Percentiles rank a stretch among this genome's conserved stretches.
Conservation (phyloP, 75 land plant genomes). For the Picea glauca region DNA sequence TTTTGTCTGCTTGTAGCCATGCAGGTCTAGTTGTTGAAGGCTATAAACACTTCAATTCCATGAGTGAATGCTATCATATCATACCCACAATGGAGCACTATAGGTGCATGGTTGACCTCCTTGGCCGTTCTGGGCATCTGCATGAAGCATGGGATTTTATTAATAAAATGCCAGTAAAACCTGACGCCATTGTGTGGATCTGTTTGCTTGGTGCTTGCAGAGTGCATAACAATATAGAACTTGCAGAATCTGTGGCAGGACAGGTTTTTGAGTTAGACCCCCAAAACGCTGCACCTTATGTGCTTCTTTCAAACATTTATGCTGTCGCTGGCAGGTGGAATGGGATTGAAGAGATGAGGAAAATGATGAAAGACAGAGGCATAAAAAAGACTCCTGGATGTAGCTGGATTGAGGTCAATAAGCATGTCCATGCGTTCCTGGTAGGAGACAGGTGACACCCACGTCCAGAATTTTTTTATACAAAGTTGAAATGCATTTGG, state of each 20-base stretch:
- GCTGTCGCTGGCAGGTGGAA: slow-evolving; percentile 20
- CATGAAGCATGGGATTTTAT: background rate
- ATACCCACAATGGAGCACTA: background rate
- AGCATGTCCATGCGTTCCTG: too few species aligned
- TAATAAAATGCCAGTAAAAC: background rate
- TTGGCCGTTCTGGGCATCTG: background rate
- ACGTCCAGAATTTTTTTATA: too few species aligned
- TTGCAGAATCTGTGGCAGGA: slow-evolving; percentile 26
- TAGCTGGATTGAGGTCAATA: too few species aligned
- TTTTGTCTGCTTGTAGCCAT: slow-evolving; percentile 19
- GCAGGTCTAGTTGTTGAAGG: slow-evolving; percentile 16
- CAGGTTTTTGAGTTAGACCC: slow-evolving; percentile 17
- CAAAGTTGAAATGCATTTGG: too few species aligned
- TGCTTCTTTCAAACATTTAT: slow-evolving; percentile 32
- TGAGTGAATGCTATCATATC: background rate
- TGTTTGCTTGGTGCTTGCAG: slow-evolving; percentile 36
- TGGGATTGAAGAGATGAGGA: too few species aligned
- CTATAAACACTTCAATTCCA: background rate
- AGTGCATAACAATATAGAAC: slow-evolving; percentile 25
- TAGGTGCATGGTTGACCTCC: background rate
- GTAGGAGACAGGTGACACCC: too few species aligned
- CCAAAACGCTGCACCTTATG: slow-evolving; percentile 17
- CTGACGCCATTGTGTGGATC: background rate
- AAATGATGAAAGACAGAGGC: too few species aligned
- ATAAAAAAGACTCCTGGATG: too few species aligned